Evolutionary conservation across 1,284 basidiomycete genomes (phyloP).

Genomic region (Ganoderma sinense): DNA sequence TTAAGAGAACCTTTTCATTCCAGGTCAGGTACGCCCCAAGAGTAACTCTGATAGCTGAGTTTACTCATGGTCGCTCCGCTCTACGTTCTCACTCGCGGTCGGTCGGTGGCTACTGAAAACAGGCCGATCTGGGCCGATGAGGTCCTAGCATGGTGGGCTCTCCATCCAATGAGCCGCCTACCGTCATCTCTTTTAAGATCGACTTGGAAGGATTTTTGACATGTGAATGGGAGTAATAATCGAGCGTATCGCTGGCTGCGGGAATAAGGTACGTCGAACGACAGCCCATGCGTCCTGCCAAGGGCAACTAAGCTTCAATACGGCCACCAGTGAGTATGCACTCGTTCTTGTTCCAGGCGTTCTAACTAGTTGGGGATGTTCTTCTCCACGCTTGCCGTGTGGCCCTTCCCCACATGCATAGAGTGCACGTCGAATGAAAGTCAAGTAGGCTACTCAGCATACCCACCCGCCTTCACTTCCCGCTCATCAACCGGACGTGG

Average conservation of each 20-base stretch:
- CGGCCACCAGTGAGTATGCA: background rate
- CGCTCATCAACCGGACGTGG: background rate
- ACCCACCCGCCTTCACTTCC: background rate
- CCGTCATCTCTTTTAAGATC: background rate
- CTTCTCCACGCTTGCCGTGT: background rate
- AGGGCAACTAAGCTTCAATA: background rate
- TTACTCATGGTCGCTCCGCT: background rate
- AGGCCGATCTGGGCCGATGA: background rate
- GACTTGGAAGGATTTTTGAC: background rate
- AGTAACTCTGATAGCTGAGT: background rate
- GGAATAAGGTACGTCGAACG: background rate
- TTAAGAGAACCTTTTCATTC: background rate
- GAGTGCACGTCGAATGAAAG: constrained; percentile 6
- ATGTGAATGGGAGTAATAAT: background rate
- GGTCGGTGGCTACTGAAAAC: background rate
- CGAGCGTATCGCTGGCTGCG: background rate
- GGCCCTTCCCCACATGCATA: background rate
- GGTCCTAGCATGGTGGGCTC: background rate
- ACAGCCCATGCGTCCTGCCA: background rate
- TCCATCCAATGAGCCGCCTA: background rate
- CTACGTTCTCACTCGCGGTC: background rate
- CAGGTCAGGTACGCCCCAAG: background rate
- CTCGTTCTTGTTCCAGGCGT: background rate
- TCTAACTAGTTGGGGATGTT: background rate
- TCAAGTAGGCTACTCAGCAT: constrained; percentile 1